Evolutionary conservation across 257 asterid species (phyloP).

Genomic region (Lycium barbarum): DNA sequence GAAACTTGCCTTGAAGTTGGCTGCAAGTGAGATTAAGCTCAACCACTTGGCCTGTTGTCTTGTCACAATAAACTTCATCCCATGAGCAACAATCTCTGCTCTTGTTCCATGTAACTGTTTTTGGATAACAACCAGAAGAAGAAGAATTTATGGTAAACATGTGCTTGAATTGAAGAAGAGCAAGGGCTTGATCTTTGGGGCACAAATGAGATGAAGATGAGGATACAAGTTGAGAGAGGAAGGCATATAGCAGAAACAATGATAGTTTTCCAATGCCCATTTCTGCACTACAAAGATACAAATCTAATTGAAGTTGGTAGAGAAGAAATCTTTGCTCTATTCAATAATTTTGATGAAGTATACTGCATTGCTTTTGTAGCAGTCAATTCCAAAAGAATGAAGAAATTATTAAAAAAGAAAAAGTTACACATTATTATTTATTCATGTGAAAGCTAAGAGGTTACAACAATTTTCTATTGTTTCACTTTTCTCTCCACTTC

Average conservation of each 20-base stretch:
- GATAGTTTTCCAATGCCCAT: neutral
- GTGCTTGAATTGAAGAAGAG: neutral
- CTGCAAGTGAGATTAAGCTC: slow-evolving; percentile 38
- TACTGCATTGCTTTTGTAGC: no score
- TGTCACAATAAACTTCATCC: slow-evolving; percentile 38
- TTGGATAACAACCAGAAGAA: neutral
- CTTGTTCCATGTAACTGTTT: slow-evolving; percentile 25
- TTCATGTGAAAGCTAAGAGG: no score
- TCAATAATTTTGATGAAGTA: no score
- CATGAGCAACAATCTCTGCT: slow-evolving; percentile 16
- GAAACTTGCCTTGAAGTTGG: slow-evolving; percentile 32
- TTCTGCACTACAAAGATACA: neutral
- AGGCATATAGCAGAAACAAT: neutral
- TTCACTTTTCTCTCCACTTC: no score
- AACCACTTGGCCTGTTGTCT: slow-evolving; percentile 28
- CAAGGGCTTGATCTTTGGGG: neutral
- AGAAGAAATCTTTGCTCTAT: neutral
- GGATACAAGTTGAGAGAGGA: neutral
- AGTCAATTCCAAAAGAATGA: no score
- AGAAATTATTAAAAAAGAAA: no score
- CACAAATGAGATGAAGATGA: neutral
- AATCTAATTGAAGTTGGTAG: neutral
- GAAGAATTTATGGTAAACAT: neutral
- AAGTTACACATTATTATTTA: no score
- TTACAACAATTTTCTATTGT: no score